These are phyloP conservation scores for Penicillium griseofulvum DNA, from an alignment of 2,329 filamentous ascomycete species.

Conservation along the genomic window DNA sequence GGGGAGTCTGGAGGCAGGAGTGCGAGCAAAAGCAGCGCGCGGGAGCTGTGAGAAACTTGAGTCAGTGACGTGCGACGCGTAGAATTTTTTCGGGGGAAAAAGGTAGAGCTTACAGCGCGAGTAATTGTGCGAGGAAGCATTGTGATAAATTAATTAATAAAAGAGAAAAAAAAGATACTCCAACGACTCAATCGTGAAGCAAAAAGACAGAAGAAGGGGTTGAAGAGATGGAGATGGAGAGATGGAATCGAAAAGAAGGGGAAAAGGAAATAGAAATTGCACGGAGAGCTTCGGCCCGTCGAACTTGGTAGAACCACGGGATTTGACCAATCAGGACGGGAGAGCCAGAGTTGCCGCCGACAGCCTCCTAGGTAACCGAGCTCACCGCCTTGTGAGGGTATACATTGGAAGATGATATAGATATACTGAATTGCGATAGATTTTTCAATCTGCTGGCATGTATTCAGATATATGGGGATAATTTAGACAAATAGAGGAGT, in stretches of 20 bases:
- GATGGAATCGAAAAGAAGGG: conserved; percentile 20
- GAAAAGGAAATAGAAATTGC: conserved; percentile 34
- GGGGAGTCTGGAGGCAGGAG: conserved; percentile 67
- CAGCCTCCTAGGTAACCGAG: conserved; percentile 16
- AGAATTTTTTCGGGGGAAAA: conserved; percentile 2
- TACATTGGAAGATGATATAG: background rate
- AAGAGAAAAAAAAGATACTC: conserved; percentile 32
- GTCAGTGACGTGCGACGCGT: conserved; percentile 25
- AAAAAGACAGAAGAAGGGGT: conserved; percentile 16
- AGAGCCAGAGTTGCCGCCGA: background rate
- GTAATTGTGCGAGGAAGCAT: conserved; percentile 72
- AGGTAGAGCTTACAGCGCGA: conserved; percentile 63
- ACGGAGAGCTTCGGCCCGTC: conserved; percentile 38
- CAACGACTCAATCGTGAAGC: conserved; percentile 36
- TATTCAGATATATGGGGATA: background rate
- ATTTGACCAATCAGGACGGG: conserved; percentile 17
- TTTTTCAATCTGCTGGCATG: background rate
- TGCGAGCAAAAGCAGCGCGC: conserved; percentile 70
- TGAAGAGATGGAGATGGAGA: conserved; percentile 21
- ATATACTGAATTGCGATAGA: background rate
- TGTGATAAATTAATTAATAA: conserved; percentile 47
- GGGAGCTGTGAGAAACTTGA: conserved; percentile 60
- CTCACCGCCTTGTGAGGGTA: conserved; percentile 11
- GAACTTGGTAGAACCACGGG: conserved; percentile 38
- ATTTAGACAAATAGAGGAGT: background rate